Percentiles rank a stretch among this genome's conserved stretches.
Evolutionary conservation across 2,329 filamentous ascomycete genomes (phyloP).

Genomic region (Beauveria rudraprayagi): DNA sequence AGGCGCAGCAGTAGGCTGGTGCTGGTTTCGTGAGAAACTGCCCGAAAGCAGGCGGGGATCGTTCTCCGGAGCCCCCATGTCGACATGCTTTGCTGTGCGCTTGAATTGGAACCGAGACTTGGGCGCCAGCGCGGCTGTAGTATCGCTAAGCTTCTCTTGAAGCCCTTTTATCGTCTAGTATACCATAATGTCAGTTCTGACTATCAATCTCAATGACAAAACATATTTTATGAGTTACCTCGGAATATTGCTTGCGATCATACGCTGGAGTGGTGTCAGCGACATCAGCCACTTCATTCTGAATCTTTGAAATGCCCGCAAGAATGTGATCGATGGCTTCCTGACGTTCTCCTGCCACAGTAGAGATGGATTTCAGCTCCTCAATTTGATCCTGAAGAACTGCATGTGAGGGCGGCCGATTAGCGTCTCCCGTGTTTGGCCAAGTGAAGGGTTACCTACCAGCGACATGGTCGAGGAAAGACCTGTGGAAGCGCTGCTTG

Average conservation of each 20-base stretch:
- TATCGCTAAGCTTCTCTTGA: conserved; percentile 68
- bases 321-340: conserved; percentile 76
- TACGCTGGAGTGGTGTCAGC: conserved; percentile 77
- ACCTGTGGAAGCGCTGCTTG: conserved; percentile 76
- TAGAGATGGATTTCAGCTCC: conserved; percentile 53
- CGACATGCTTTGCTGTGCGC: conserved; percentile 27
- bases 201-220: too few relatives aligned
- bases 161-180: conserved; percentile 68
- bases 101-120: conserved; percentile 81
- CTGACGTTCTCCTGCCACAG: conserved; percentile 63
- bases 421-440: background rate
- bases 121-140: conserved; percentile 59
- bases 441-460: conserved; percentile 38
- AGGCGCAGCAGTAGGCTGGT: conserved; percentile 11
- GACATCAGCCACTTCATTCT: conserved; percentile 77
- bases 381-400: conserved; percentile 71
- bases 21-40: conserved; percentile 22
- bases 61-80: conserved; percentile 34
- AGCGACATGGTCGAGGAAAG: conserved; percentile 69
- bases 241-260: conserved; percentile 78
- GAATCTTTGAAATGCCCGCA: conserved; percentile 69
- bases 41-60: conserved; percentile 35
- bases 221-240: conserved; percentile 40
- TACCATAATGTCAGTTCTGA: background rate
- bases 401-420: conserved; percentile 26